A percentile compares a stretch with the other conserved stretches of the same genome.
phyloP scores from a whole-genome alignment of 371 early-diverging fungal genomes.

The Mucor indicus region DNA sequence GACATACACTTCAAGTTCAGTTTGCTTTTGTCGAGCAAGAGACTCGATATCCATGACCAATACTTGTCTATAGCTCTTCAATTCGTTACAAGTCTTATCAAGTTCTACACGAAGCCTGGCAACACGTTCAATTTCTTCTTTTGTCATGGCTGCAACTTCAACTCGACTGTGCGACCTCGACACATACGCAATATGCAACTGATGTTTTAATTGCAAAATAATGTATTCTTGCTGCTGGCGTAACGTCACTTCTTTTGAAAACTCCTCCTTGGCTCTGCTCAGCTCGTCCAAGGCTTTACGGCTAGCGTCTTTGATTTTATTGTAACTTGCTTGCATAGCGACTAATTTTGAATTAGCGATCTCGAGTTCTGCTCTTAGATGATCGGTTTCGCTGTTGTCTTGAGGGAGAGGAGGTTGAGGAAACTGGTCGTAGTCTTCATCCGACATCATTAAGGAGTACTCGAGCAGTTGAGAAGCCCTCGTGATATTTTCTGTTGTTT shows the following conservation, averaged over 20 bases:
- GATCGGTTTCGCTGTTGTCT: not conserved
- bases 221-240: slow-evolving; percentile 40
- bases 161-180: slow-evolving; percentile 13
- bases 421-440: slow-evolving; percentile 11
- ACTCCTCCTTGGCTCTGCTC: slow-evolving; percentile 41
- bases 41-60: slow-evolving; percentile 29
- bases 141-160: slow-evolving; percentile 22
- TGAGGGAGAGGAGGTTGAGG: slow-evolving; percentile 6
- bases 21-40: slow-evolving; percentile 30
- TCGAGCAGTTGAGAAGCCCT: slow-evolving; percentile 21
- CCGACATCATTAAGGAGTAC: slow-evolving; percentile 16
- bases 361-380: slow-evolving; percentile 27
- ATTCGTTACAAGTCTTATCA: slow-evolving; percentile 35
- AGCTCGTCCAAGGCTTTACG: slow-evolving; percentile 44
- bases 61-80: slow-evolving; percentile 32
- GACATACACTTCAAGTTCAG: slow-evolving; percentile 29
- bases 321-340: slow-evolving; percentile 26
- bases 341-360: slow-evolving; percentile 18
- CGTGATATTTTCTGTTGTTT: slow-evolving; percentile 21
- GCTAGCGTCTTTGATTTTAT: slow-evolving; percentile 40
- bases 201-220: slow-evolving; percentile 32
- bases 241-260: slow-evolving; percentile 36
- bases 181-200: slow-evolving; percentile 23
- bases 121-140: slow-evolving; percentile 37
- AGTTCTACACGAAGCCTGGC: slow-evolving; percentile 32